Conservation (phyloP, 106 monocot species). For the Dendrobium catenatum region DNA sequence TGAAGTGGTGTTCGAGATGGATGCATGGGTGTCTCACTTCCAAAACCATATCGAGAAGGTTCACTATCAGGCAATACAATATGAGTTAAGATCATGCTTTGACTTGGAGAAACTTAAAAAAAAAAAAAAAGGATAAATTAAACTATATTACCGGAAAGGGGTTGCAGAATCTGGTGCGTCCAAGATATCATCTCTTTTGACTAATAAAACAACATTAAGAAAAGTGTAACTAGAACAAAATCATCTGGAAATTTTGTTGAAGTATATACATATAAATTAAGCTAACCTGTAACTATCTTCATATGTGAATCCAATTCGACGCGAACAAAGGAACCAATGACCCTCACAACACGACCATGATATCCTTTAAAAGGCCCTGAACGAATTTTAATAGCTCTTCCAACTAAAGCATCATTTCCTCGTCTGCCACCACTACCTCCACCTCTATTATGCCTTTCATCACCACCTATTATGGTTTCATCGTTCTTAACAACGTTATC, state of each 20-base stretch:
- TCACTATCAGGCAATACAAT: constrained; percentile 42
- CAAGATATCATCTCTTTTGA: constrained; percentile 72
- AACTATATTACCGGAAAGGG: constrained; percentile 57
- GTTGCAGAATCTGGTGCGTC: constrained; percentile 46
- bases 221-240: background rate
- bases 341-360: constrained; percentile 63
- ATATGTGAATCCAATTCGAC: constrained; percentile 96
- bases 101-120: background rate
- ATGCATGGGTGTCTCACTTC: constrained; percentile 97
- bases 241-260: background rate
- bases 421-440: constrained; percentile 36
- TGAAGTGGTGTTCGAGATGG: constrained; percentile 95
- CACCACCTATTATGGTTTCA: constrained; percentile 54
- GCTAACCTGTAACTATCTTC: constrained; percentile 86
- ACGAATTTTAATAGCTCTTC: constrained; percentile 73
- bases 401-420: constrained; percentile 74
- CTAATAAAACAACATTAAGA: constrained; percentile 23
- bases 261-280: background rate
- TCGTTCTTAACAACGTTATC: constrained; percentile 98
- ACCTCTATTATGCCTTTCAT: constrained; percentile 48
- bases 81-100: background rate
- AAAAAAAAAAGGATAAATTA: background rate
- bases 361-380: constrained; percentile 33
- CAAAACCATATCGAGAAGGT: constrained; percentile 64
- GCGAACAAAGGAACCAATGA: constrained; percentile 55